Conservation (phyloP, 306 rosid species). For the Argentina anserina region DNA sequence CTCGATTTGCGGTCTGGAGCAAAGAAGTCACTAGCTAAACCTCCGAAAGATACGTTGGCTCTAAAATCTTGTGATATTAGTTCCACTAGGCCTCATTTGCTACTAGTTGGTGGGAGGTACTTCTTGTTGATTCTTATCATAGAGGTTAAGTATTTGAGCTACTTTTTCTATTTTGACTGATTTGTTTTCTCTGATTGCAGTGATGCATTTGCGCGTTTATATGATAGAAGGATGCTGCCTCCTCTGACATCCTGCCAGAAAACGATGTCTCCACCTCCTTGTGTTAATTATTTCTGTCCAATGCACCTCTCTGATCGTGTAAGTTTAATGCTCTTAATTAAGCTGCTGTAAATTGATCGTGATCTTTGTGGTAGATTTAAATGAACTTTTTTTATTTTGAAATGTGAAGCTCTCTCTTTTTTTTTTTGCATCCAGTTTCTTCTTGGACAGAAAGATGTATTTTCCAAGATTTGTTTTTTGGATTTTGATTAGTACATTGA, state of each 20-base stretch:
- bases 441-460: neutral
- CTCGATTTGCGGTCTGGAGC: slow-evolving; percentile 95
- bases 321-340: slow-evolving; percentile 36
- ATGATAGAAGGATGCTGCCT: slow-evolving; percentile 96
- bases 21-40: slow-evolving; percentile 85
- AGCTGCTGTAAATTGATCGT: neutral
- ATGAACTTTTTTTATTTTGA: neutral
- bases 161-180: slow-evolving; percentile 19
- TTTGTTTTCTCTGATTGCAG: slow-evolving; percentile 44
- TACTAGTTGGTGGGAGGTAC: slow-evolving; percentile 98
- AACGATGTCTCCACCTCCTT: slow-evolving; percentile 80
- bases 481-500: neutral
- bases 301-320: slow-evolving; percentile 97
- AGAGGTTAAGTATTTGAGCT: slow-evolving; percentile 1
- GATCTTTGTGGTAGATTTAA: neutral
- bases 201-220: slow-evolving; percentile 94
- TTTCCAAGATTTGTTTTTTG: slow-evolving; percentile 1
- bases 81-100: slow-evolving; percentile 86
- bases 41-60: slow-evolving; percentile 78
- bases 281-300: slow-evolving; percentile 94
- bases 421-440: neutral
- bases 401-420: neutral
- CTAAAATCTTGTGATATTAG: slow-evolving; percentile 92
- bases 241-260: slow-evolving; percentile 67
- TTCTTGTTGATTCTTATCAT: slow-evolving; percentile 20